Conservation (phyloP, 495 filamentous ascomycete species). For the Aspergillus heteromorphus region DNA sequence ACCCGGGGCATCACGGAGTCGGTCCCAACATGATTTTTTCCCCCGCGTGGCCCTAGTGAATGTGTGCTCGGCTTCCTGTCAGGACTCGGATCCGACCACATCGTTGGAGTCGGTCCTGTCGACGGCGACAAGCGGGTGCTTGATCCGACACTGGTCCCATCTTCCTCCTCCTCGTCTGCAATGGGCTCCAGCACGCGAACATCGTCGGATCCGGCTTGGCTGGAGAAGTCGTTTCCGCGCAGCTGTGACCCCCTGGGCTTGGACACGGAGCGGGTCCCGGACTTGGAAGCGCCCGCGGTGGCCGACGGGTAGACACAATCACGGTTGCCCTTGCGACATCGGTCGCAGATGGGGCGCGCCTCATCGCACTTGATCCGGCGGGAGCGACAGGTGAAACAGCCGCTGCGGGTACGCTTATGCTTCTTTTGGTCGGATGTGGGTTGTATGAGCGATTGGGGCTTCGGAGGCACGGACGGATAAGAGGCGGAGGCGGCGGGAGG, state of each 20-base stretch:
- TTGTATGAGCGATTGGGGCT: conserved; percentile 29
- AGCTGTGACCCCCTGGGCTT: conserved; percentile 40
- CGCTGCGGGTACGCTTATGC: conserved; percentile 86
- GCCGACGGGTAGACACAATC: conserved; percentile 79
- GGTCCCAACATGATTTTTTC: conserved; percentile 23
- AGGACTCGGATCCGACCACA: conserved; percentile 18
- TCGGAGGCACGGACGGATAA: conserved; percentile 20
- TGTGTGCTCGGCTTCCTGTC: conserved; percentile 31
- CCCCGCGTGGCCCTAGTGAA: conserved; percentile 38
- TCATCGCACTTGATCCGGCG: conserved; percentile 95
- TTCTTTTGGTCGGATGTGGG: conserved; percentile 68
- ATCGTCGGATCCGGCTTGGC: conserved; percentile 39
- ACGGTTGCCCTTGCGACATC: conserved; percentile 79
- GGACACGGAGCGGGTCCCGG: conserved; percentile 36
- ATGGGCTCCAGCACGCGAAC: conserved; percentile 54
- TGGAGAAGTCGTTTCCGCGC: conserved; percentile 46
- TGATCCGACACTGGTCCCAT: conserved; percentile 25
- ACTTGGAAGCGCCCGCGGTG: conserved; percentile 34
- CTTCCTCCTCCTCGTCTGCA: conserved; percentile 59
- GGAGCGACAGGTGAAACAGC: conserved; percentile 89
- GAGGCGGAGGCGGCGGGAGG: conserved; percentile 18
- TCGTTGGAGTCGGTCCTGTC: conserved; percentile 12
- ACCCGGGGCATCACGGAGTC: conserved; percentile 31
- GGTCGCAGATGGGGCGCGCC: conserved; percentile 77
- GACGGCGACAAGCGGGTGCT: conserved; percentile 24